Evolutionary conservation across 164 flowering plant species (phyloP), one percentile per base, ranked within the genome.

Genomic region (Santalum album): DNA sequence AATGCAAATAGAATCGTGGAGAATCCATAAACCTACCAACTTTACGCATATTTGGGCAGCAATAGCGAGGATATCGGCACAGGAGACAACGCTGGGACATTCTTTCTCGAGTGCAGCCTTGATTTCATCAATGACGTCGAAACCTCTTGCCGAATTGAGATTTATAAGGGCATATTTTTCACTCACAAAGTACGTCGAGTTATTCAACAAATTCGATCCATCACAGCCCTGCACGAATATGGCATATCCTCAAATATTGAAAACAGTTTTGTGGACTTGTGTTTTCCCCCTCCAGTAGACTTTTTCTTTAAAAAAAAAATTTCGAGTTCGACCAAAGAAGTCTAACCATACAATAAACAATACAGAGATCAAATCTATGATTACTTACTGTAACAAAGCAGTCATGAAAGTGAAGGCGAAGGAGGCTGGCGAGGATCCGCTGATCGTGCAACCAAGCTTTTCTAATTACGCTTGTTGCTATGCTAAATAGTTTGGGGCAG

Each of bases 371-470:
- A 29, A 29, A 3, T 9, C 34, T 29, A 29, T 29, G 34, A 29
- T 4, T 3, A 38, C 0, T 12, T 46, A 46, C 50, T 3, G n/a
- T n/a, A 14, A 46, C 50, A 16, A 46, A 46, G 16, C 50, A 46
- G 50, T 46, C 50, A 14, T 46, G 50, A 16, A 46, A 46, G 16
- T 46, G 50, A 23, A 46, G 50, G 22, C 50, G 50, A 23, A 46
- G 7, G 50, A 46, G 50, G 23, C 50, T 46, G 22, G 50, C 50
- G 1, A 6, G 6, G 21, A 46, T 46, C 3, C 50, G 50, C 3
- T 3, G 12, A 16, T 20, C 50, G 16, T 3, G 9, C 25, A 46
- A 2, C 6, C 14, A 46, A 6, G 50, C 50, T 6, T 46, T 23
- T 9, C 7, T 7, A 22, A 19, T 14, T 3, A 5, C 3, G 50